Base-by-base conservation (phyloP, 371 early-diverging fungal genomes). In the Blastocladiella emersonii region DNA sequence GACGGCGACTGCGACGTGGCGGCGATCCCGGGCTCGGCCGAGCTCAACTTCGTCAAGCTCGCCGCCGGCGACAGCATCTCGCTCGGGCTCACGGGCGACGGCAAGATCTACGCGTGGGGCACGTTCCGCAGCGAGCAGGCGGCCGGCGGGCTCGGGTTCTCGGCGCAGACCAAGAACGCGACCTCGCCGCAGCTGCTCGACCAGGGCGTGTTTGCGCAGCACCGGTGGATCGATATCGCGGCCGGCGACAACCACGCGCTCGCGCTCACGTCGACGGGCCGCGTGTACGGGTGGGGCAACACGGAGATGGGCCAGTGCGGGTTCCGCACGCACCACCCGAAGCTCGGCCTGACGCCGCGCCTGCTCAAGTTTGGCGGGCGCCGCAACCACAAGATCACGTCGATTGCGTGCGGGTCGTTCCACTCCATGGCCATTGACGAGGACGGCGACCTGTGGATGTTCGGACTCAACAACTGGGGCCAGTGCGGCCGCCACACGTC, bases 241-340 rank as follows among this genome's bases (percentile, higher is more conserved):
- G 87, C 90, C 49, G 99, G 99, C 57, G 79, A 83, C 35, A 93
- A 98, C 70, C 98, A 98, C 70, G 82, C 93, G 34, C 72, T 92
- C 41, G 92, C 93, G 4, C 67, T 96, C 43, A 80, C 89, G 21
- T 71, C 49, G 59, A 79, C 82, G 32, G 90, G 92, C 51, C 72
- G 72, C 64, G 83, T 98, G 19, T 94, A 80, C 71, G 83, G 88
- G 19, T 96, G 93, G 93, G 99, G 99, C 39, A 85, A 87, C 69
- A 92, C 91, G n/a, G 90, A 94, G 68, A 92, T 90, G 69, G 85
- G 80, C 67, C 96, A 96, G 74, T 78, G 95, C n/a, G 97, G 96
- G 56, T 51, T 51, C 30, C 12, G 27, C 19, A 25, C 30, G 13
- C 51, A 51, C 30, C 51, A 68, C 76, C 60, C 65, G 45, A 68